A percentile compares a stretch with the other conserved stretches of the same genome.
phyloP scores from a whole-genome alignment of 1,284 basidiomycete species.

The Cutaneotrichosporon spelunceum region DNA sequence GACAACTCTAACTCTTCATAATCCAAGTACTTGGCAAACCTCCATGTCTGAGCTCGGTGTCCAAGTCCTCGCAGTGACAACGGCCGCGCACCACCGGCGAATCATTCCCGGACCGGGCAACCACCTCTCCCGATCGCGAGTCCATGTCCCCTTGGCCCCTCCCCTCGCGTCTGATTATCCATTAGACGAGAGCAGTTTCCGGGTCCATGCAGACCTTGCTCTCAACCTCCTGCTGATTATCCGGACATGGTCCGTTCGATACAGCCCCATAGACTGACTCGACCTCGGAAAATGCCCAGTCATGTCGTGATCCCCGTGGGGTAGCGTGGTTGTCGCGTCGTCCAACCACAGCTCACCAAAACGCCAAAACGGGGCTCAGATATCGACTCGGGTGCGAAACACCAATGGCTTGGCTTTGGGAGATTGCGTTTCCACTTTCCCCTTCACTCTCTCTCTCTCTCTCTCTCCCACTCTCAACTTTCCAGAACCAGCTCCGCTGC shows the following conservation, averaged over 20 bases:
- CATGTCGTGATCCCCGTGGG: conserved; percentile 2
- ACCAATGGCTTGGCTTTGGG: neutral
- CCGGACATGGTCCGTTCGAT: too few relatives aligned
- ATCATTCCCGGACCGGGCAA: neutral
- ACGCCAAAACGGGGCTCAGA: neutral
- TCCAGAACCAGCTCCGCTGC: conserved; percentile 11
- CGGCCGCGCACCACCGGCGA: too few relatives aligned
- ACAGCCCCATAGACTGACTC: too few relatives aligned
- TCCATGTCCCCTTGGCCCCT: too few relatives aligned
- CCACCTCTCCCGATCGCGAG: neutral
- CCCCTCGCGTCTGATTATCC: neutral
- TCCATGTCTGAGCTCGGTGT: too few relatives aligned
- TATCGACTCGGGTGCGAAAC: neutral
- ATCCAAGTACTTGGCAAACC: neutral
- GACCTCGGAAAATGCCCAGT: neutral
- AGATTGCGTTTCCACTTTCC: neutral
- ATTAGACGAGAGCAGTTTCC: neutral
- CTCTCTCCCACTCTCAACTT: neutral
- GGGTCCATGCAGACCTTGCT: neutral
- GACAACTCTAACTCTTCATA: neutral
- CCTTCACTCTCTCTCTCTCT: neutral
- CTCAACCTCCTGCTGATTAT: too few relatives aligned
- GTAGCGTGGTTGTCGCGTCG: neutral
- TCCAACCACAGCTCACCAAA: neutral
- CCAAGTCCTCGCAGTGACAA: too few relatives aligned